phyloP scores from a whole-genome alignment of 306 rosid genomes.

The Adenanthera pavonina region DNA sequence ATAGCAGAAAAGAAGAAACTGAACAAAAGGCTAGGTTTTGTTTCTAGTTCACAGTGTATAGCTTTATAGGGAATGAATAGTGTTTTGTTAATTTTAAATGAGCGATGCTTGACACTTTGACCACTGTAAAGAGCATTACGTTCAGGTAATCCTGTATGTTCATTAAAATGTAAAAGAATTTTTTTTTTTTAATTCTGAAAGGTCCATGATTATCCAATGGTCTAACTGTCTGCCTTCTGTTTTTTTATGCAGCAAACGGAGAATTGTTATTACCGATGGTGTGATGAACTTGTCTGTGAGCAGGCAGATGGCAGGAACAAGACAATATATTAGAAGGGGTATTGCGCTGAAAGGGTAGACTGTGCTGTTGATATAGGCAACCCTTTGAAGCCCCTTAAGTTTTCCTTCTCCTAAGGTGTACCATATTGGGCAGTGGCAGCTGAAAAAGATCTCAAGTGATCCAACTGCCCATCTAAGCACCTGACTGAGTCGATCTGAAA shows the following conservation, averaged over 20 bases:
- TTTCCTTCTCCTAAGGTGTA: constrained; percentile 78
- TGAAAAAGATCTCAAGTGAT: constrained; percentile 93
- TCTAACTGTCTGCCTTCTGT: not conserved
- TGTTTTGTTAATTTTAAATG: not conserved
- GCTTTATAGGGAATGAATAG: not conserved
- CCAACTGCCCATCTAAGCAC: constrained; percentile 97
- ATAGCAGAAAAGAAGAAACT: constrained; percentile 5
- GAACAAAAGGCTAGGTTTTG: not conserved
- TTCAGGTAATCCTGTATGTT: constrained; percentile 11
- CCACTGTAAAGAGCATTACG: not conserved
- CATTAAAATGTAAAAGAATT: not conserved
- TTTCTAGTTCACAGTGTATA: not conserved
- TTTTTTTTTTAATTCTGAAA: not conserved
- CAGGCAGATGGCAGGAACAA: constrained; percentile 92
- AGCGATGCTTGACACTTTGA: constrained; percentile 7
- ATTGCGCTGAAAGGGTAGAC: constrained; percentile 93
- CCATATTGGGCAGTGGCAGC: constrained; percentile 83
- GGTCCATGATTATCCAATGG: not conserved
- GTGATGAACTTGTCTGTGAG: constrained; percentile 96
- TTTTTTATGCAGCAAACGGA: not conserved
- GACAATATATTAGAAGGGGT: constrained; percentile 81
- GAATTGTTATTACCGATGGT: constrained; percentile 71
- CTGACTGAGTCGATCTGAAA: constrained; percentile 90
- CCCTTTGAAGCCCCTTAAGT: constrained; percentile 89
- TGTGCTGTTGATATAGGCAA: constrained; percentile 84